phyloP scores from a whole-genome alignment of 139 green algal genomes.

The Closterium sp. region DNA sequence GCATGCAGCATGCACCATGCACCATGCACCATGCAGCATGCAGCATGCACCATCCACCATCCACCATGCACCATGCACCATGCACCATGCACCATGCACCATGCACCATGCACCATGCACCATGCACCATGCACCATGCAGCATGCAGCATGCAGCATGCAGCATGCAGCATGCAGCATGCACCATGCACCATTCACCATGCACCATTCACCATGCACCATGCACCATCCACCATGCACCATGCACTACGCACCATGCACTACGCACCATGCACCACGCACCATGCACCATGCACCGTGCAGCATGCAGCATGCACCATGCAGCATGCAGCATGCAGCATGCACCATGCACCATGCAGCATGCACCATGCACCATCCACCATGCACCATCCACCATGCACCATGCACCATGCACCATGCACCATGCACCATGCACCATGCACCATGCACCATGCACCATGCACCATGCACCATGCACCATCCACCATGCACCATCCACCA shows the following conservation, averaged over 20 bases:
- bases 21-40: slow-evolving; percentile 32
- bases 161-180: slow-evolving; percentile 22
- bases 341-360: too few relatives aligned
- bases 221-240: too few relatives aligned
- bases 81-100: slow-evolving; percentile 34
- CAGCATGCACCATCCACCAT: slow-evolving; percentile 29
- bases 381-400: too few relatives aligned
- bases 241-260: too few relatives aligned
- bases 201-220: too few relatives aligned
- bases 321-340: too few relatives aligned
- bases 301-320: too few relatives aligned
- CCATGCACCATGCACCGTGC: too few relatives aligned
- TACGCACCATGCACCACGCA: too few relatives aligned
- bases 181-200: not conserved
- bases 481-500: slow-evolving; percentile 27
- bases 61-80: slow-evolving; percentile 30
- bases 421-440: not conserved
- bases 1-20: slow-evolving; percentile 24
- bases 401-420: too few relatives aligned
- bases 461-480: slow-evolving; percentile 33
- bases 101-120: slow-evolving; percentile 35
- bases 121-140: slow-evolving; percentile 28
- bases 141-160: slow-evolving; percentile 23
- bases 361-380: too few relatives aligned
- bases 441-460: slow-evolving; percentile 34